These are phyloP conservation scores for Warburgia ugandensis DNA, from an alignment of 164 flowering plant species.

Conservation along the genomic window DNA sequence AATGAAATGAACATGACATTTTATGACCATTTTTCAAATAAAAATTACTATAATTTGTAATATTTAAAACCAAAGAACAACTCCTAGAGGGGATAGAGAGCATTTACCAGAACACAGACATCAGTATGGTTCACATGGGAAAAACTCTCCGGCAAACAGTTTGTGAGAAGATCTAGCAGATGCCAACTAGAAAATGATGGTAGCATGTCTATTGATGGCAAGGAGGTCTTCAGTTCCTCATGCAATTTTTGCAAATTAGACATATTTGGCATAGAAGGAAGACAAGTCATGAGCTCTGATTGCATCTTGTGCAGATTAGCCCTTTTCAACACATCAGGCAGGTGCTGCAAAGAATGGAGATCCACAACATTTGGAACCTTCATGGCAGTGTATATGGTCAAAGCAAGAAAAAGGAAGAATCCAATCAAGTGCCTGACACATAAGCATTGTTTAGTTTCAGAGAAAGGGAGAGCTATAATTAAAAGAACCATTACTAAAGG, in stretches of 20 bases:
- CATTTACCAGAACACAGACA: conserved; percentile 78
- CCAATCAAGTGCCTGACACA: conserved; percentile 89
- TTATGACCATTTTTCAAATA: no score
- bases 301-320: conserved; percentile 68
- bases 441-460: not conserved
- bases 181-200: conserved; percentile 68
- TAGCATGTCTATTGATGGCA: conserved; percentile 46
- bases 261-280: conserved; percentile 74
- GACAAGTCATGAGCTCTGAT: conserved; percentile 52
- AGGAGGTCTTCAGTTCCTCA: conserved; percentile 44
- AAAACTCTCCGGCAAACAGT: conserved; percentile 80
- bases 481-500: no score
- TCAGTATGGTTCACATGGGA: conserved; percentile 57
- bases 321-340: conserved; percentile 51
- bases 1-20: no score
- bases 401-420: conserved; percentile 81
- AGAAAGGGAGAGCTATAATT: not conserved
- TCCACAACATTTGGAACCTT: conserved; percentile 74
- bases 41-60: no score
- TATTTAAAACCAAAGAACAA: no score
- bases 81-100: not conserved
- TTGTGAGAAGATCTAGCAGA: conserved; percentile 47
- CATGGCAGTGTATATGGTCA: conserved; percentile 88
- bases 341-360: conserved; percentile 51
- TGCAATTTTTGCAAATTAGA: conserved; percentile 53